Base-by-base conservation (phyloP, 257 asterid genomes). In the Jacaranda copaia region DNA sequence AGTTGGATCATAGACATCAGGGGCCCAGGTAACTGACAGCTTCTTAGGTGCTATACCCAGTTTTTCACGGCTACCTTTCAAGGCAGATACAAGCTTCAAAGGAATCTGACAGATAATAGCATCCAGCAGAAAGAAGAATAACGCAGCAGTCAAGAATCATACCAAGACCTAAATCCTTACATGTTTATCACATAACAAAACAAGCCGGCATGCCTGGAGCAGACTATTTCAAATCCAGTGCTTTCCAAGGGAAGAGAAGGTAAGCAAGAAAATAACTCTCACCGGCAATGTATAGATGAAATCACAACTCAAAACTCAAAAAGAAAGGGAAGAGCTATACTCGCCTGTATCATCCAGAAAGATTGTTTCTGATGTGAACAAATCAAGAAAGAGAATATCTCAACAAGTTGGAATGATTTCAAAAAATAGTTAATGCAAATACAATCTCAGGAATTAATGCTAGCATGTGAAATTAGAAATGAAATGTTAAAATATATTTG, bases 1-100 rank as follows among this genome's bases (percentile, higher is more conserved):
- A 56, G 65, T 65, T 40, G 93, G 93, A 58, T 88, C 93, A n/a
- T 84, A 86, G 12, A 86, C 91, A 62, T 88, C 91, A 4, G 91
- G 88, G 18, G 88, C 87, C 93, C 93, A 88, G 4, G 81, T 83
- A 64, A 88, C 89, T 0, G 87, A 70, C 12, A 83, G 84, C 36
- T 81, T 81, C 75, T 82, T 73, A 5, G 81, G 80, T 45, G 57
- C 46, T 67, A 70, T 57, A 64, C 91, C 85, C 76, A 43, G 82
- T 75, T 83, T 87, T 69, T 85, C 81, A 42, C 91, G 88, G 74
- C 86, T 72, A 35, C 91, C 93, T 79, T 87, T 88, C 83, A 88
- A 64, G 79, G 91, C 86, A 32, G 93, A 83, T 19, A 72, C 83
- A 45, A 68, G 85, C 86, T 83, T 79, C 79, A 62, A 40, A 61